Base-by-base conservation (phyloP, 345 rosid species). In the Hypericum perforatum region DNA sequence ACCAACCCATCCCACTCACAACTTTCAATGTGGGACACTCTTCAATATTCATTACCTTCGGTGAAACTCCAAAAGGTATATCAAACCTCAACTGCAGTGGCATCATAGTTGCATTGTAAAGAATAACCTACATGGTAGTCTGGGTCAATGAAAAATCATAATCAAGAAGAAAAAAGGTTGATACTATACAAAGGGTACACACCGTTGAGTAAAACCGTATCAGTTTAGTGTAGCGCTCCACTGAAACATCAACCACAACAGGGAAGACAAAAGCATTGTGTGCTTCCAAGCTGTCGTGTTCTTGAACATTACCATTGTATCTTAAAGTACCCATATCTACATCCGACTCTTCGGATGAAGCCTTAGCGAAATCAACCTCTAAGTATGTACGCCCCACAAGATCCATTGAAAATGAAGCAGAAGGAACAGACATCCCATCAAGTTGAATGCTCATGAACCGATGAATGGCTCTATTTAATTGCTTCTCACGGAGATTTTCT, bases 51-150 rank as follows among this genome's bases (percentile, higher is more conserved):
- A n/a, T 39, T 70, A 90, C 96, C 95, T 86, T 90, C 6, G 97
- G 95, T 51, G 97, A 78, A 53, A 90, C 60, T 52, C 97, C 94
- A 73, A 90, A 80, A 50, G 97, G 97, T 74, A 86, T 90, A 59
- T 90, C 97, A 66, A 90, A 90, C 65, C 96, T 85, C 58, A 90
- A 68, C 74, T 90, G 95, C 75, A 86, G 47, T 32, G 95, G 91
- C 68, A 79, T 60, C 53, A 86, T 76, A 50, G 94, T 86, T 52
- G 78, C 76, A 76, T 90, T 90, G 39, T 74, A 67, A 60, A 90
- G 61, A 63, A 84, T 73, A 51, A 90, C 97, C 97, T 90, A 78
- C 64, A 54, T 22, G 11, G 58, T 43, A 73, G 64, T 66, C 45
- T 55, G 57, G 16, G 62, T 54, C 48, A 45, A 54, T 57, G 59